These are phyloP conservation scores for Fusarium sp. DNA, from an alignment of 2,329 filamentous ascomycete species.

Conservation along the genomic window DNA sequence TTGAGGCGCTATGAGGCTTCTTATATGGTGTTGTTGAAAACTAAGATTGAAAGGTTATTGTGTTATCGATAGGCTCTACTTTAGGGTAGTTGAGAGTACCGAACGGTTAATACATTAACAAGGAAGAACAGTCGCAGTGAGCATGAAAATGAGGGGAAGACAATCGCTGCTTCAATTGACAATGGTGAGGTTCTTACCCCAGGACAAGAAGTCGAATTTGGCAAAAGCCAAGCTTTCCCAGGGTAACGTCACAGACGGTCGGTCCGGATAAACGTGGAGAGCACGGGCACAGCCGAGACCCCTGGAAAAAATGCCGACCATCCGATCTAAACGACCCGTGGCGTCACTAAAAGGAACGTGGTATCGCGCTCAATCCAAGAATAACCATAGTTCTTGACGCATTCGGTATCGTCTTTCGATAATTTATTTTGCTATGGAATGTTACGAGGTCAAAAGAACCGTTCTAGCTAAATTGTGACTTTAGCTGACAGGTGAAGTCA, in stretches of 20 bases:
- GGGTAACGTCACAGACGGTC: slow-evolving; percentile 14
- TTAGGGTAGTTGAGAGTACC: too few relatives aligned
- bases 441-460: slow-evolving; percentile 9
- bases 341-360: slow-evolving; percentile 4
- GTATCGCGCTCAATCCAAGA: background rate
- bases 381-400: slow-evolving; percentile 3
- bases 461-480: background rate
- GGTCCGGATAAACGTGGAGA: slow-evolving; percentile 16
- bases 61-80: too few relatives aligned
- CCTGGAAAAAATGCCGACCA: slow-evolving; percentile 5
- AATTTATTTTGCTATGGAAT: slow-evolving; percentile 10
- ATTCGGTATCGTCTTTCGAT: slow-evolving; percentile 12
- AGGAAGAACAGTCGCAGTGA: too few relatives aligned
- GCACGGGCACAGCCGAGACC: slow-evolving; percentile 20
- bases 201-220: background rate
- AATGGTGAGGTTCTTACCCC: background rate
- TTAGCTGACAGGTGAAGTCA: background rate
- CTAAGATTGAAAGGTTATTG: too few relatives aligned
- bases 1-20: too few relatives aligned
- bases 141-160: too few relatives aligned
- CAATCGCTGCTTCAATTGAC: too few relatives aligned
- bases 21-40: too few relatives aligned
- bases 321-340: slow-evolving; percentile 7
- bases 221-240: background rate
- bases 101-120: too few relatives aligned